Evolutionary conservation across 169 alveolate genomes (phyloP), one percentile per base, ranked within the genome.

Genomic region (Plasmodium gonderi): DNA sequence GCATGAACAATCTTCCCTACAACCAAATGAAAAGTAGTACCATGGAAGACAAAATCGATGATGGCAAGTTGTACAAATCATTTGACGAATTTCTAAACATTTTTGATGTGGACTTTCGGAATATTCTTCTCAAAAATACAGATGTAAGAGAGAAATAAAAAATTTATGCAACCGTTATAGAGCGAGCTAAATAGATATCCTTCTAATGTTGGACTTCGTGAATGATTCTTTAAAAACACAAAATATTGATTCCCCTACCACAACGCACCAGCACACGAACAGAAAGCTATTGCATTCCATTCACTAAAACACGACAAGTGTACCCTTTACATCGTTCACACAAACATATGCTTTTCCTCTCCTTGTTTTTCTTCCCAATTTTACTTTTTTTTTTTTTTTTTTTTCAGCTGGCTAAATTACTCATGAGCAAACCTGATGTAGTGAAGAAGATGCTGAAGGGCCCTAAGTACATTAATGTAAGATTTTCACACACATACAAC

Each of bases 371-470:
- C 23, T 7, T 26, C 67, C 79, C 31, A n/a, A n/a, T n/a, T n/a
- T n/a, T n/a, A n/a, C n/a, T n/a, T n/a, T n/a, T n/a, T n/a, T n/a
- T n/a, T n/a, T n/a, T n/a, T n/a, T n/a, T n/a, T n/a, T n/a, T n/a
- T n/a, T n/a, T 14, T 54, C 75, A 87, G 93, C 79, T 87, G 44
- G 89, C 89, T 40, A 74, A 87, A 29, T 87, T 87, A 17, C 47
- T 87, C 51, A 87, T 87, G 93, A 87, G 65, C 68, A 87, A 87
- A 40, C 93, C 93, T 1, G 87, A 87, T 38, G 90, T 87, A 31
- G 93, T 87, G 33, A 36, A 40, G 51, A 51, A 87, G 79, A 87
- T 87, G 93, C 75, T 87, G 29, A 87, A 75, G 69, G 93, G 93
- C 17, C 93, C 93, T 3, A 65, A 87, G 40, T 60, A 87, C 40